A percentile compares a stretch with the other conserved stretches of the same genome.
Evolutionary conservation across 371 early-diverging fungal species (phyloP).

Genomic region (Mucor plumbeus): DNA sequence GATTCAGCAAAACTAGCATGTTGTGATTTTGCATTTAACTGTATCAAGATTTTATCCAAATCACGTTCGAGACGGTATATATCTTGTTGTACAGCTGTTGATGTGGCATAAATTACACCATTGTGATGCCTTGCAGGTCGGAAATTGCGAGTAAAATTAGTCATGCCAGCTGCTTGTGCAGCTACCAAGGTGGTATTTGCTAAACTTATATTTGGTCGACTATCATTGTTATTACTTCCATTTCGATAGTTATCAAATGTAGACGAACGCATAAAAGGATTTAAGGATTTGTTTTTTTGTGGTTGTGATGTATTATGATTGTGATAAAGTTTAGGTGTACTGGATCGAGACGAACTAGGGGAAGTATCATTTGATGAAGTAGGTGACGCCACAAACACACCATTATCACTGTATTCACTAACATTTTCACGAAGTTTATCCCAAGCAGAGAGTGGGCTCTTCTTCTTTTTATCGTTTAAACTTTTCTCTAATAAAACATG

Average conservation of each 20-base stretch:
- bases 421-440: conserved; percentile 21
- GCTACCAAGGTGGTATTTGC: conserved; percentile 34
- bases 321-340: neutral
- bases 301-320: too few species aligned
- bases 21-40: conserved; percentile 21
- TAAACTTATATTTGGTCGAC: conserved; percentile 9
- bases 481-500: neutral
- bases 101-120: conserved; percentile 40
- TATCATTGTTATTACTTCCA: neutral
- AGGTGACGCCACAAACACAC: neutral
- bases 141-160: conserved; percentile 31
- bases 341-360: conserved; percentile 6
- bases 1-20: conserved; percentile 32
- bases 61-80: conserved; percentile 50
- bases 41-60: conserved; percentile 38
- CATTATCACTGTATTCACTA: conserved; percentile 1
- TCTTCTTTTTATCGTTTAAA: conserved; percentile 8
- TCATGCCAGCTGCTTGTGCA: conserved; percentile 38
- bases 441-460: conserved; percentile 13
- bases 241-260: neutral
- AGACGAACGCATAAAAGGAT: conserved; percentile 21
- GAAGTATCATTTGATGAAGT: neutral
- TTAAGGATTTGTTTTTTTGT: conserved; percentile 1
- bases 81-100: conserved; percentile 53
- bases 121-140: conserved; percentile 27